Base-by-base conservation (phyloP, 805 yeast species). In the Peterozyma toletana region DNA sequence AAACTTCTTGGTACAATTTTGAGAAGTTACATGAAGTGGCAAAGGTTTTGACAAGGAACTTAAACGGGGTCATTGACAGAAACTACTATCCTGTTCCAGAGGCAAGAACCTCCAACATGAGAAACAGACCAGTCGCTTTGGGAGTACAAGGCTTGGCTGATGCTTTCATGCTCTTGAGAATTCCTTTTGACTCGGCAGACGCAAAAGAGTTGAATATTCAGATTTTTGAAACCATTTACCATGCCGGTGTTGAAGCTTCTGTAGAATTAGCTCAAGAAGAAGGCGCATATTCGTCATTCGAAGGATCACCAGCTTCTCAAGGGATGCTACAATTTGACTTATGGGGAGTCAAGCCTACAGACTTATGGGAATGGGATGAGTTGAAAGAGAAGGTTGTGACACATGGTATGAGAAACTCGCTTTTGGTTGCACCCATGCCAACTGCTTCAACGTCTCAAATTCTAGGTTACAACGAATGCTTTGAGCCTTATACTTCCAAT, bases 141-240 rank as follows among this genome's bases (percentile, higher is more conserved):
- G 83, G 83, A 60, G 82, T 77, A 41, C 83, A 77, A 62, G 83
- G 83, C 53, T 67, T 77, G 42, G 81, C 83, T 31, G 83, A 77
- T 55, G 62, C 78, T 5, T 77, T 77, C 55, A 72, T 75, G 76
- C 66, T 66, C 46, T 64, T 76, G 56, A 67, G 82, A 60, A 55
- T 75, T 49, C 78, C 81, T 37, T 77, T 77, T 53, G 82, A 76
- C 56, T 74, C 80, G 30, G 71, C 65, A 52, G 78, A 72, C 52
- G 80, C 83, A 15, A 67, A 70, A 52, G 73, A 72, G 52, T 68
- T 77, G 55, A 77, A 77, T 56, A 73, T 73, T 49, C 80, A 75
- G 60, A 76, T 77, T 48, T 77, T 77, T 54, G 83, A 77, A 62
- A 77, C 82, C 49, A 75, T 77, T 44, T 77, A 77, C 58, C 82